Evolutionary conservation across 2,329 filamentous ascomycete genomes (phyloP), one percentile per base, ranked within the genome.

Genomic region (Microcyclospora tardicrescens): DNA sequence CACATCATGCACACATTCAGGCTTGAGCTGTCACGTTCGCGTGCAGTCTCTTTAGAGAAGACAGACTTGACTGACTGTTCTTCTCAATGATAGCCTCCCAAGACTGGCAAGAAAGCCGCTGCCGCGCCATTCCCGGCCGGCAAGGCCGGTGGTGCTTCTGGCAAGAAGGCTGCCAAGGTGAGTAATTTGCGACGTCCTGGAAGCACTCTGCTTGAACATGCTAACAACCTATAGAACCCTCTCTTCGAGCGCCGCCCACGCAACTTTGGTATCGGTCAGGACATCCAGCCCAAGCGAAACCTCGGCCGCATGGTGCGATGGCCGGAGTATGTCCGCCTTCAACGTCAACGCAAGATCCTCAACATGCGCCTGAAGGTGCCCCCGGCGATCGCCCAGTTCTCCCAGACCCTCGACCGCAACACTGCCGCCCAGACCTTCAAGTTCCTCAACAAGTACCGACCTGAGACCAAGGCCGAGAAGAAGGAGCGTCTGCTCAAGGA

Each of bases 11-110:
- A 24, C 19, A 24, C 19, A 24, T 24, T 24, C 19, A 24, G 71
- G 71, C 71, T 74, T 71, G 71, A 73, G 68, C 55, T 62, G 61
- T 54, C 53, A 53, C 51, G 72, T 43, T 64, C 64, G 61, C 59
- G 59, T 59, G 52, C 61, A 66, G 68, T 73, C 81, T 91, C 84
- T 80, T 71, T 93, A 93, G 85, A 93, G 85, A 58, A 81, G 77
- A 81, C 79, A 83, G 85, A 81, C 83, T 73, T 69, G 66, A 81
- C 86, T 95, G 83, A 93, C 85, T 93, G 83, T 91, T 87, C 93
- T 85, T 59, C 89, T 96, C 89, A 91, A 96, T 96, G 87, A 96
- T 75, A 96, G 91, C 85, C 91, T 82, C 84, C 89, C 66, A 98
- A 96, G 75, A 61, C 66, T 61, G 47, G 86, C 76, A 96, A 95